Evolutionary conservation across 768 basidiomycete species (phyloP).

Genomic region (Boletus sp.): DNA sequence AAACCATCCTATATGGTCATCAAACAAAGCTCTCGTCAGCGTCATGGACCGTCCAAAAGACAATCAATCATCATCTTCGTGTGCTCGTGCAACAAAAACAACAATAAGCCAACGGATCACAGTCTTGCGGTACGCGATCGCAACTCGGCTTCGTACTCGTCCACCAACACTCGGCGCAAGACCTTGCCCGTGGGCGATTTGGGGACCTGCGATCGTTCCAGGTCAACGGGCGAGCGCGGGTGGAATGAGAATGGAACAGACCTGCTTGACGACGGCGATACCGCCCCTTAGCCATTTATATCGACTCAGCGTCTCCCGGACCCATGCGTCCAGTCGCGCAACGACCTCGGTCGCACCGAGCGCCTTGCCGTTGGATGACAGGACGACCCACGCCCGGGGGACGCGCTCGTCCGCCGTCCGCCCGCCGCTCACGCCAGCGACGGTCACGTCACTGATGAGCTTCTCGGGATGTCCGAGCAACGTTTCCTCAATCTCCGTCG

Average conservation of each 20-base stretch:
- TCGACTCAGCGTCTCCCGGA: slow-evolving; percentile 58
- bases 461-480: slow-evolving; percentile 58
- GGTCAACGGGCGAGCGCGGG: not conserved
- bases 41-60: not conserved
- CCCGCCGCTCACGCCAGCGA: slow-evolving; percentile 72
- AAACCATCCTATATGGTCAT: not conserved
- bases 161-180: slow-evolving; percentile 57
- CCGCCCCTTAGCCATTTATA: slow-evolving; percentile 80
- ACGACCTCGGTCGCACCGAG: slow-evolving; percentile 41
- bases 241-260: slow-evolving; percentile 26
- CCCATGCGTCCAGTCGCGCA: slow-evolving; percentile 56
- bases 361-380: slow-evolving; percentile 52
- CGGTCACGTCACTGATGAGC: slow-evolving; percentile 62
- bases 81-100: not conserved
- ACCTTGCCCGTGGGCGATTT: slow-evolving; percentile 75
- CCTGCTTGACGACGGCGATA: slow-evolving; percentile 60
- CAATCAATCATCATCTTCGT: not conserved
- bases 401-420: slow-evolving; percentile 69
- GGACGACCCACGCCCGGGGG: slow-evolving; percentile 76
- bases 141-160: slow-evolving; percentile 44
- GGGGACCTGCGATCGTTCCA: slow-evolving; percentile 45
- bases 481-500: slow-evolving; percentile 69
- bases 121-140: slow-evolving; percentile 23
- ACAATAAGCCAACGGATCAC: slow-evolving; percentile 5
- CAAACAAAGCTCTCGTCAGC: not conserved